Percentiles rank a stretch among this genome's conserved stretches.
Conservation (phyloP, 495 filamentous ascomycete genomes). For the Tuber brumale region DNA sequence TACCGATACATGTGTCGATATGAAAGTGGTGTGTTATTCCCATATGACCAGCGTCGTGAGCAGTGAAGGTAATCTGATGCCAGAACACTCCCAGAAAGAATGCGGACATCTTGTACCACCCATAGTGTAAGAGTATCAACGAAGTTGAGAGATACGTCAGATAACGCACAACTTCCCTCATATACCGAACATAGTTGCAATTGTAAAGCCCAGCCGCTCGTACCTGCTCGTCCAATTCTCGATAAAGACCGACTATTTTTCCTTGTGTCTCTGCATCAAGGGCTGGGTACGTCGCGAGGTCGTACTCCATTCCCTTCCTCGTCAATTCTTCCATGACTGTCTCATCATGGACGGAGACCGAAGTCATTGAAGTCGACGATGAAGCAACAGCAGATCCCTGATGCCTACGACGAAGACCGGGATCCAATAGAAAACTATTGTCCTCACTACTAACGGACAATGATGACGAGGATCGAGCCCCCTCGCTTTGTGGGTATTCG, state of each 20-base stretch:
- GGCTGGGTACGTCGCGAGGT: conserved; percentile 74
- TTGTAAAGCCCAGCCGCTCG: conserved; percentile 69
- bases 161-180: conserved; percentile 70
- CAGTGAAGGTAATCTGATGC: conserved; percentile 93
- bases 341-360: conserved; percentile 48
- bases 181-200: conserved; percentile 80
- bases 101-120: conserved; percentile 70
- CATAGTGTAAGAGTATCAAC: conserved; percentile 57
- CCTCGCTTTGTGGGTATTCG: conserved; percentile 23
- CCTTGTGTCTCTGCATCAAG: conserved; percentile 70
- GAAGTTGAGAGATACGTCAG: conserved; percentile 56
- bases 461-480: conserved; percentile 34
- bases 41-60: conserved; percentile 96
- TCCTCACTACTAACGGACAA: conserved; percentile 44
- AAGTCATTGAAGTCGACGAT: conserved; percentile 43
- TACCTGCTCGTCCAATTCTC: conserved; percentile 63
- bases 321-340: conserved; percentile 71
- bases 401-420: conserved; percentile 37
- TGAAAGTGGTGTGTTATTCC: conserved; percentile 88
- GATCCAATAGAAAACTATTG: conserved; percentile 36
- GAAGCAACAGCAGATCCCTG: conserved; percentile 39
- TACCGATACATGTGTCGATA: conserved; percentile 75
- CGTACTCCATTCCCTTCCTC: conserved; percentile 64
- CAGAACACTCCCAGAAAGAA: conserved; percentile 78
- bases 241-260: conserved; percentile 73